phyloP scores from a whole-genome alignment of 176 grass and related monocot genomes.

The Musa acuminata region DNA sequence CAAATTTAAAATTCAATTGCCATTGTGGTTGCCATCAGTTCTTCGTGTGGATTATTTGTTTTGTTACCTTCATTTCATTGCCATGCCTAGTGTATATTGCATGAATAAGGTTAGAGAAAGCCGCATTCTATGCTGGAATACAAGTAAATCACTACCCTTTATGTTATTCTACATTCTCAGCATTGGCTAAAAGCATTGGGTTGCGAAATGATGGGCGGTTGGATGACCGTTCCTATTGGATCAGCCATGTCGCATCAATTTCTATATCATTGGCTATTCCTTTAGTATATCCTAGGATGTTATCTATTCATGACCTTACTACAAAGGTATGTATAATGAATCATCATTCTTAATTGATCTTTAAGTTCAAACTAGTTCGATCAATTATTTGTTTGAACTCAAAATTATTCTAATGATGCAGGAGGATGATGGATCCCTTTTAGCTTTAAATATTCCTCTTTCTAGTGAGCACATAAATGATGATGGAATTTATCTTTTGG shows the following conservation, averaged over 20 bases:
- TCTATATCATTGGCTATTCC: conserved; percentile 56
- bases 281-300: conserved; percentile 80
- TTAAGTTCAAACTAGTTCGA: not conserved
- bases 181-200: conserved; percentile 62
- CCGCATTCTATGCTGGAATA: not conserved
- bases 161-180: conserved; percentile 23
- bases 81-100: not conserved
- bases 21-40: too few species aligned
- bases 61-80: not conserved
- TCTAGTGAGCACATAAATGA: conserved; percentile 68
- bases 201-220: conserved; percentile 77
- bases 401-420: conserved; percentile 24
- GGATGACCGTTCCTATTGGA: conserved; percentile 82
- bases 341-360: not conserved
- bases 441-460: conserved; percentile 51
- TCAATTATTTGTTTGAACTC: not conserved
- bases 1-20: too few species aligned
- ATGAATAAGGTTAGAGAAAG: not conserved
- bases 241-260: conserved; percentile 42
- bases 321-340: conserved; percentile 37
- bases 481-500: conserved; percentile 68
- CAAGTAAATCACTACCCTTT: not conserved
- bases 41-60: not conserved
- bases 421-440: conserved; percentile 49
- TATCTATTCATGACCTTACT: conserved; percentile 60